Evolutionary conservation across 2,329 filamentous ascomycete species (phyloP), one percentile per base, ranked within the genome.

Genomic region (Stagonosporopsis cucurbitacearum): DNA sequence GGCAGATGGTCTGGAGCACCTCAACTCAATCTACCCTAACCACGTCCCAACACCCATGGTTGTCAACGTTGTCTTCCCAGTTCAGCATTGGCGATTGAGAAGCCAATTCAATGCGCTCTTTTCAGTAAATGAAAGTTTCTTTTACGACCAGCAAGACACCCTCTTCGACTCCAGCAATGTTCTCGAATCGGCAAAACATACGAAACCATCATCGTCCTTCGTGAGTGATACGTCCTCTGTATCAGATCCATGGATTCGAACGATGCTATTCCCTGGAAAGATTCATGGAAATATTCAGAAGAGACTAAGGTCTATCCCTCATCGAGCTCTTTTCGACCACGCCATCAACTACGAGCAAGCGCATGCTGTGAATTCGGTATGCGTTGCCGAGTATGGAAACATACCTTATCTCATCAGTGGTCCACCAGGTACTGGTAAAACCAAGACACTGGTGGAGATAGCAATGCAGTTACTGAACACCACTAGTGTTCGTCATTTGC

Each of bases 381-480:
- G 77, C 25, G 63, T 63, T 12, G 64, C 72, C 33, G 68, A 77
- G 13, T 82, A 79, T 65, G 80, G 80, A 6, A 68, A 62, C 13
- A 59, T 82, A 6, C 80, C 80, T 3, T 82, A 78, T 58, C 69
- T 82, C 9, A 79, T 82, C 17, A 77, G 75, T 7, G 81, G 80
- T 0, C 80, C 80, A 9, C 80, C 80, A 11, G 81, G 81, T n/a
- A 82, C 80, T 6, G 80, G 81, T 0, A 82, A 83, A 62, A 82
- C 81, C 8, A 82, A 81, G 55, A 82, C 80, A 2, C 61, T 82
- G 1, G 79, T 81, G 17, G 80, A 82, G 63, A 72, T 72, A 47
- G 75, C 78, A 9, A 60, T 78, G 55, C 71, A 75, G 40, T 54
- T 75, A 2, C 59, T 73, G 4, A 57, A 70, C 2, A 61, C 59